These are phyloP conservation scores for Rhodotorula sp. DNA, from an alignment of 1,284 basidiomycete genomes.

Conservation along the genomic window DNA sequence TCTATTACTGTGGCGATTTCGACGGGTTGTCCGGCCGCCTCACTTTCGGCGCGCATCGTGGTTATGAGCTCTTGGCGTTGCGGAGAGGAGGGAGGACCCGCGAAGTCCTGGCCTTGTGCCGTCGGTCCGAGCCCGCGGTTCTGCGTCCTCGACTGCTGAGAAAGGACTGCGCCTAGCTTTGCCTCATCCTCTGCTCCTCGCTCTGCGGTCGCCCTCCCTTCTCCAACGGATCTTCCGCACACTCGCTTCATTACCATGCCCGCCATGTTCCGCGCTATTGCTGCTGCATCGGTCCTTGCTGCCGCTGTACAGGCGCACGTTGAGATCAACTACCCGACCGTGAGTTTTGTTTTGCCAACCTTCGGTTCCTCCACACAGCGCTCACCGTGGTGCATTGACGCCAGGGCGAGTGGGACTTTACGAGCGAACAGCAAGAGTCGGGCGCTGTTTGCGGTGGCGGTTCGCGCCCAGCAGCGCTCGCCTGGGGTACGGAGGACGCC, in stretches of 20 bases:
- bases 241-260: neutral
- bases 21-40: too few species aligned
- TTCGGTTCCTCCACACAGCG: neutral
- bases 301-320: conserved; percentile 12
- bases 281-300: neutral
- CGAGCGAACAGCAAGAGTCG: conserved; percentile 20
- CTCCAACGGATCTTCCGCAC: neutral
- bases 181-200: too few species aligned
- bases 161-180: too few species aligned
- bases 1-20: too few species aligned
- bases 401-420: conserved; percentile 9
- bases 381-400: neutral
- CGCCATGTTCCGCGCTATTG: neutral
- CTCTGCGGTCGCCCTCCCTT: too few species aligned
- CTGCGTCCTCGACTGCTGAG: too few species aligned
- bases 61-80: too few species aligned
- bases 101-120: too few species aligned
- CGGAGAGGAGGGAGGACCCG: too few species aligned
- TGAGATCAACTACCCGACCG: conserved; percentile 23
- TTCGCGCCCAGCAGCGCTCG: conserved; percentile 3
- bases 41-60: too few species aligned
- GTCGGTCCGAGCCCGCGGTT: too few species aligned
- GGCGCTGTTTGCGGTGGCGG: conserved; percentile 30
- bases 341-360: neutral
- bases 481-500: conserved; percentile 18